Evolutionary conservation across 352 stramenopile species (phyloP).

Genomic region (Globisporangium megalacanthum): DNA sequence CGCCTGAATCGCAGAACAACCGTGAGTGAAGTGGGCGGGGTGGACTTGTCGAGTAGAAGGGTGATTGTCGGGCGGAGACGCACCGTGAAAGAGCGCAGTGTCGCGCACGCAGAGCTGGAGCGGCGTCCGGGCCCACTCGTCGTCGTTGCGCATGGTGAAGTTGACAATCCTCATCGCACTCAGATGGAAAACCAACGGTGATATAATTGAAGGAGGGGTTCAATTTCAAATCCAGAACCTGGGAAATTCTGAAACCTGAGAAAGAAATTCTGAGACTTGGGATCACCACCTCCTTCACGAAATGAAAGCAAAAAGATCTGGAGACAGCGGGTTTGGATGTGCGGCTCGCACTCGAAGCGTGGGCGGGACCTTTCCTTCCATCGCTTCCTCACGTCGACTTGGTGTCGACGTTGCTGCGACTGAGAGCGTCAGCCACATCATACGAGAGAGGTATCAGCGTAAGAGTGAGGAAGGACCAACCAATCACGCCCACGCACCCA

Average conservation of each 20-base stretch:
- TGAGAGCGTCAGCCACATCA: background rate
- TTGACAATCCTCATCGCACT: no score
- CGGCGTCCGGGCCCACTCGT: constrained; percentile 60
- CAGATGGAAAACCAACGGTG: no score
- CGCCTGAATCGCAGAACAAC: constrained; percentile 16
- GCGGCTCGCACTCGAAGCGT: no score
- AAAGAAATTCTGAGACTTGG: no score
- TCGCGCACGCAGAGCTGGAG: constrained; percentile 47
- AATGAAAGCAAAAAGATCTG: no score
- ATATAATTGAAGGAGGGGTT: no score
- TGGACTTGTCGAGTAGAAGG: background rate
- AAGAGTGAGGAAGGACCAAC: no score
- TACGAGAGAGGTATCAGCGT: background rate
- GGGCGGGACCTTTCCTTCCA: background rate
- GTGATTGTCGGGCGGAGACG: background rate
- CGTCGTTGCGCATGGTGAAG: constrained; percentile 3
- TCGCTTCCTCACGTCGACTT: constrained; percentile 4
- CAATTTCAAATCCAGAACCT: no score
- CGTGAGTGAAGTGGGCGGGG: background rate
- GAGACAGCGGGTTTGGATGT: no score
- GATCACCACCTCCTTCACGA: no score
- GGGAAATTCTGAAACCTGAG: no score
- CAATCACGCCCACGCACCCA: background rate
- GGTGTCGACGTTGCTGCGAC: background rate
- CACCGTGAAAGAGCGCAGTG: constrained; percentile 63